These are phyloP conservation scores for Phytophthora foliorum DNA, from an alignment of 352 stramenopile genomes.

Conservation along the genomic window DNA sequence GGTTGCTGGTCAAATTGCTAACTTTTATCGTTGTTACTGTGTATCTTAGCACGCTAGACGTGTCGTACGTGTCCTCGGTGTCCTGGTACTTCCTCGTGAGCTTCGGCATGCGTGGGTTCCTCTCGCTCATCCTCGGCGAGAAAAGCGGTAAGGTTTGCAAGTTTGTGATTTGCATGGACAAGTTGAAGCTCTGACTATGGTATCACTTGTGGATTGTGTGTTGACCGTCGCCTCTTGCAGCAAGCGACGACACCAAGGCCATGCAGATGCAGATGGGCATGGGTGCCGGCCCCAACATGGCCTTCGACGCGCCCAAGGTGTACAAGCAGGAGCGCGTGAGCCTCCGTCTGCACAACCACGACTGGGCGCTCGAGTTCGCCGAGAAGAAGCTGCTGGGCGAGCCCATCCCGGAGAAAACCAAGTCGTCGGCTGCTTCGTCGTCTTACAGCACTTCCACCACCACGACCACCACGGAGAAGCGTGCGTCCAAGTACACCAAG, in stretches of 20 bases:
- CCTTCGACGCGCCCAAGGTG: slow-evolving; percentile 91
- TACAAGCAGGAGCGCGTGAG: slow-evolving; percentile 93
- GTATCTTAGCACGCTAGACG: slow-evolving; percentile 92
- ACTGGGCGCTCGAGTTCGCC: slow-evolving; percentile 82
- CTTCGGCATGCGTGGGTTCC: slow-evolving; percentile 98
- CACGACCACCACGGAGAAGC: slow-evolving; percentile 51
- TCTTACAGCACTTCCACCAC: slow-evolving; percentile 34
- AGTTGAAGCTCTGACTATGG: slow-evolving; percentile 5
- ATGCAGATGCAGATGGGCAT: slow-evolving; percentile 96
- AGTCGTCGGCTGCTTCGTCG: slow-evolving; percentile 28
- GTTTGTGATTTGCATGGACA: neutral
- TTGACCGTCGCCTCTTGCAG: slow-evolving; percentile 22
- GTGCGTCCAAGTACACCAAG: slow-evolving; percentile 82
- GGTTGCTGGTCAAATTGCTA: neutral
- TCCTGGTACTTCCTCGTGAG: slow-evolving; percentile 99
- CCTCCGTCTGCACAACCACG: slow-evolving; percentile 83
- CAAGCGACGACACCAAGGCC: slow-evolving; percentile 89
- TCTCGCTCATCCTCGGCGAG: slow-evolving; percentile 96
- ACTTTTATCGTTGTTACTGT: slow-evolving; percentile 15
- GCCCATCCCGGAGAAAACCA: slow-evolving; percentile 58
- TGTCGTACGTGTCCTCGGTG: slow-evolving; percentile 97
- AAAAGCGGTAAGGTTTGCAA: slow-evolving; percentile 63
- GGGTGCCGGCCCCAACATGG: slow-evolving; percentile 82
- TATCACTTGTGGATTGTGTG: neutral
- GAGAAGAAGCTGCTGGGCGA: slow-evolving; percentile 89